Conservation (phyloP, 1,139 yeast species). For the Saccharomyces uvarum region DNA sequence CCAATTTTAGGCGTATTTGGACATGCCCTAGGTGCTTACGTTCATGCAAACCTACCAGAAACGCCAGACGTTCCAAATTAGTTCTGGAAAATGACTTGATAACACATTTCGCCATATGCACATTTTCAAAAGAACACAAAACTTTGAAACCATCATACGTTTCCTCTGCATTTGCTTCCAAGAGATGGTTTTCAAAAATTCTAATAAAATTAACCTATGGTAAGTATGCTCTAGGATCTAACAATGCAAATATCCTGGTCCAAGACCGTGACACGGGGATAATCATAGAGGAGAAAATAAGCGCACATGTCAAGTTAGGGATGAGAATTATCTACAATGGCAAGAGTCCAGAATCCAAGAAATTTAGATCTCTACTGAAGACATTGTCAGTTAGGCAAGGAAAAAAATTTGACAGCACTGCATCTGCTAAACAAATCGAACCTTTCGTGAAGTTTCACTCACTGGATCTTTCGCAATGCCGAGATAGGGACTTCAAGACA, state of each 20-base stretch:
- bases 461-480: conserved; percentile 65
- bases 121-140: conserved; percentile 63
- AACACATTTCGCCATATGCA: conserved; percentile 83
- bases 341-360: conserved; percentile 47
- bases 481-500: conserved; percentile 47
- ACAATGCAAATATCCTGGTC: conserved; percentile 87
- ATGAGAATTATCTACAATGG: conserved; percentile 79
- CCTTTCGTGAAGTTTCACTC: conserved; percentile 78
- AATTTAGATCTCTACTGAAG: conserved; percentile 51
- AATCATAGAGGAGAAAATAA: conserved; percentile 86
- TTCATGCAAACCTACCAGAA: conserved; percentile 46
- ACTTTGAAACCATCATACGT: conserved; percentile 64
- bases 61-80: conserved; percentile 37
- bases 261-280: conserved; percentile 87
- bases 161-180: conserved; percentile 73
- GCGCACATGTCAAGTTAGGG: conserved; percentile 79
- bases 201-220: conserved; percentile 84
- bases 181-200: conserved; percentile 81
- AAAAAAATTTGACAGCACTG: conserved; percentile 63
- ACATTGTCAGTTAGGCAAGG: conserved; percentile 78
- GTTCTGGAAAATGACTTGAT: conserved; percentile 49
- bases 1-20: conserved; percentile 27
- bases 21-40: conserved; percentile 71
- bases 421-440: conserved; percentile 57
- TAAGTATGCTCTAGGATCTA: conserved; percentile 75